Evolutionary conservation across 148 eudicot species (phyloP), one percentile per base, ranked within the genome.

Genomic region (Polygonum aviculare): DNA sequence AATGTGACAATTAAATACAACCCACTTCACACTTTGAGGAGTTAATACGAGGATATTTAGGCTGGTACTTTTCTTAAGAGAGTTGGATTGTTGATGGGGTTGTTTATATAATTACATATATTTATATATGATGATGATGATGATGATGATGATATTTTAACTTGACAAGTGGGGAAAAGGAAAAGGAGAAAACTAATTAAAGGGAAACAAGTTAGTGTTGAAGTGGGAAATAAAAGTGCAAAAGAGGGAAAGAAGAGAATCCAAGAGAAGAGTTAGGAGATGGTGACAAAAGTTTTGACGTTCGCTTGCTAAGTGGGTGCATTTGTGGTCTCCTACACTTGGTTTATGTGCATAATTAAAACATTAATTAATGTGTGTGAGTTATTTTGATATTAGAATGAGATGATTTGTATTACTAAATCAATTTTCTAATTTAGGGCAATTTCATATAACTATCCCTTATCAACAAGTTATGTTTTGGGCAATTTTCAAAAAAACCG

Each of bases 221-320:
- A 62, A 62, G 69, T 62, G 69, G 69, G 69, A 62, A 54, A 26
- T 62, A 22, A 62, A 62, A 62, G 65, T 2, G 12, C 35, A 18
- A 8, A 57, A 57, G 67, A 54, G 9, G 8, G 22, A 54, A n/a
- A n/a, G 60, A 54, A 44, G 47, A 44, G 47, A 44, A 50, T 50
- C 18, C 54, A 50, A 50, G 54, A 12, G 54, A 50, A 12, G 54
- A 50, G n/a, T 26, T 50, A 50, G 54, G 54, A 50, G 67, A 60
- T 60, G 22, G 14, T 60, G 67, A 60, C 67, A 60, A 60, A 62
- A 62, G 38, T 62, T 62, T 62, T 62, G 69, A 62, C 69, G 69
- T 62, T 62, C 10, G 38, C 15, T 62, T 62, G 12, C 31, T 62
- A 0, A 10, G 38, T 26, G 69, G 21, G 69, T 26, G 63, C 12